Evolutionary conservation across 2,329 filamentous ascomycete species (phyloP).

Genomic region (Colletotrichum theobromicola): DNA sequence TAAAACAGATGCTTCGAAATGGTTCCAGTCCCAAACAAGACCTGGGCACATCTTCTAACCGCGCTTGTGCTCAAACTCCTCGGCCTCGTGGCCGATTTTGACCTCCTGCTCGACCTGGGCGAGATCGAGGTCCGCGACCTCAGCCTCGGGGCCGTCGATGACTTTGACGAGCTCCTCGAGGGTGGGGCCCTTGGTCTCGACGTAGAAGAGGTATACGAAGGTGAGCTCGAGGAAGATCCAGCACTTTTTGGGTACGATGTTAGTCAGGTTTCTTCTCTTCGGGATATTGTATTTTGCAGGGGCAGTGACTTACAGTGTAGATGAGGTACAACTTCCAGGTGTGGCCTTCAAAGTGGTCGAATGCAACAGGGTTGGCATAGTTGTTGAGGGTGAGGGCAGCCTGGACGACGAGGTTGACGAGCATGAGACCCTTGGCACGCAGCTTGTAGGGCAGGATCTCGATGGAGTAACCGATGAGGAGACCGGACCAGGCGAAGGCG

Average conservation of each 20-base stretch:
- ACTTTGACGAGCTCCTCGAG: conserved; percentile 72
- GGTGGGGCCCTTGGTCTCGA: conserved; percentile 69
- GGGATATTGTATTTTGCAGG: too few relatives aligned
- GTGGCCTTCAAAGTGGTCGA: conserved; percentile 47
- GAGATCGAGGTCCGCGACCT: conserved; percentile 51
- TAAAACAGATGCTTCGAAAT: not conserved
- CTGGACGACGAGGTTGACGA: conserved; percentile 63
- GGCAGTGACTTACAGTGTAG: conserved; percentile 50
- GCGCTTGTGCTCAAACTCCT: conserved; percentile 18
- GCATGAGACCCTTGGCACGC: conserved; percentile 57
- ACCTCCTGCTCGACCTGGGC: conserved; percentile 49
- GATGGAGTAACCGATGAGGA: conserved; percentile 59
- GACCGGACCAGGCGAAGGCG: conserved; percentile 61
- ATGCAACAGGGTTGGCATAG: conserved; percentile 60
- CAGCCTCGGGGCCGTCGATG: conserved; percentile 66
- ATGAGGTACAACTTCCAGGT: conserved; percentile 63
- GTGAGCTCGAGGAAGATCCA: conserved; percentile 61
- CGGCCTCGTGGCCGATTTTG: conserved; percentile 17
- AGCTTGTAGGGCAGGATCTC: conserved; percentile 58
- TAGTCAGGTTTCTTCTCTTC: not conserved
- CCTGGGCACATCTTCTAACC: not conserved
- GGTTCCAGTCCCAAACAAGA: not conserved
- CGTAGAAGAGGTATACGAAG: conserved; percentile 60
- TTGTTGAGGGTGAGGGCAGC: conserved; percentile 58
- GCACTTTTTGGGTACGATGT: conserved; percentile 12